A percentile compares a stretch with the other conserved stretches of the same genome.
phyloP scores from a whole-genome alignment of 345 rosid species.

The Psidium guajava region DNA sequence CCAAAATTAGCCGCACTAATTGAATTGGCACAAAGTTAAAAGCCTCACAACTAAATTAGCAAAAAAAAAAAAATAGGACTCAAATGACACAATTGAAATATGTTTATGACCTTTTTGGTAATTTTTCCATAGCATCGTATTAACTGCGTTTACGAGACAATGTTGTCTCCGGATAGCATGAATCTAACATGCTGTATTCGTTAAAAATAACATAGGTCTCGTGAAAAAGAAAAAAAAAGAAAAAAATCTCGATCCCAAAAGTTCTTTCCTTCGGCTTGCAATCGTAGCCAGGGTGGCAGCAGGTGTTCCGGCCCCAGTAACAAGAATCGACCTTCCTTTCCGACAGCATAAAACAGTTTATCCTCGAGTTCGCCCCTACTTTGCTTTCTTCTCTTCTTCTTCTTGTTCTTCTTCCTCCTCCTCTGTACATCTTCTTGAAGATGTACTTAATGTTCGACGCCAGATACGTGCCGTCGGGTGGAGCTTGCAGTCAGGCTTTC shows the following conservation, averaged over 20 bases:
- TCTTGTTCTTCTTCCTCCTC: background rate
- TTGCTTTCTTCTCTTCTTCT: background rate
- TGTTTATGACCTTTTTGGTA: too few species aligned
- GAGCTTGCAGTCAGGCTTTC: background rate
- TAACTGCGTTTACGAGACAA: background rate
- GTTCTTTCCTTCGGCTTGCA: background rate
- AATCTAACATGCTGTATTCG: background rate
- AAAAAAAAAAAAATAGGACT: too few species aligned
- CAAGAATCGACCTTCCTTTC: background rate
- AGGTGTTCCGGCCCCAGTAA: background rate
- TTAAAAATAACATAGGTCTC: too few species aligned
- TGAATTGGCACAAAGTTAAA: too few species aligned
- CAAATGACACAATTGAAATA: too few species aligned
- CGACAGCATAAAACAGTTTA: accelerated
- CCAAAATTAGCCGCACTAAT: too few species aligned
- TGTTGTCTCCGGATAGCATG: background rate
- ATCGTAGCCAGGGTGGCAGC: background rate
- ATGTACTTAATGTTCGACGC: background rate
- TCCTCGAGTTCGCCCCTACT: background rate
- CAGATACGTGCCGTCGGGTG: background rate
- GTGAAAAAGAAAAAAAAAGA: too few species aligned
- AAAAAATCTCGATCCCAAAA: background rate
- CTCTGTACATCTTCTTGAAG: background rate
- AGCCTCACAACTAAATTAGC: too few species aligned
- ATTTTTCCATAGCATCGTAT: background rate